Evolutionary conservation across 1,284 basidiomycete genomes (phyloP).

Genomic region (Austroboletus novae-zelandiae): DNA sequence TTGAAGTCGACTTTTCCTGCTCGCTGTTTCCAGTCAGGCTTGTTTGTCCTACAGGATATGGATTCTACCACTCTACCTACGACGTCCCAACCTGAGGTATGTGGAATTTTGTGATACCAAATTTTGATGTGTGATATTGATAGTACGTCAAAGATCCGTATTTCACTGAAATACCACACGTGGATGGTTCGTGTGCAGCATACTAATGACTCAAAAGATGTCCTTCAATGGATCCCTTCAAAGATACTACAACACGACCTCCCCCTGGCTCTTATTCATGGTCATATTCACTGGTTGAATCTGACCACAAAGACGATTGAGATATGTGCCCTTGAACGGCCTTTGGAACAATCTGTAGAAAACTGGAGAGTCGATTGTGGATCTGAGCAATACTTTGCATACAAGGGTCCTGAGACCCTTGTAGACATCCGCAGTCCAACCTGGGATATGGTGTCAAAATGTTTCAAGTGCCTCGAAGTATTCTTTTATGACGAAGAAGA

Average conservation of each 20-base stretch:
- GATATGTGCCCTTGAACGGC: slow-evolving; percentile 33
- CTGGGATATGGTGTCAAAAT: slow-evolving; percentile 30
- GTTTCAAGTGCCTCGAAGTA: slow-evolving; percentile 28
- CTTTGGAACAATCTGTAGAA: slow-evolving; percentile 23
- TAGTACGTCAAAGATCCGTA: no score
- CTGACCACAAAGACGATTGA: slow-evolving; percentile 32
- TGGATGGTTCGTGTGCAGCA: slow-evolving; percentile 33
- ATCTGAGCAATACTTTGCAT: slow-evolving; percentile 8
- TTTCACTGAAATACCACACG: neutral
- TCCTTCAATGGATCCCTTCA: slow-evolving; percentile 39
- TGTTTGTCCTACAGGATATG: neutral
- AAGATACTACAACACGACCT: slow-evolving; percentile 35
- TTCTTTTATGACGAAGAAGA: no score
- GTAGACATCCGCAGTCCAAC: slow-evolving; percentile 36
- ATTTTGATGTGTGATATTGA: neutral
- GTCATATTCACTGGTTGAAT: slow-evolving; percentile 42
- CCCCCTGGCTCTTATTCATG: slow-evolving; percentile 32
- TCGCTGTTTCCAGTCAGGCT: neutral
- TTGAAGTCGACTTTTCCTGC: neutral
- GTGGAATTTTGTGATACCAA: neutral
- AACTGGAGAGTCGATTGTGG: slow-evolving; percentile 20
- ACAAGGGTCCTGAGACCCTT: slow-evolving; percentile 17
- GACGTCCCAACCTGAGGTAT: slow-evolving; percentile 4
- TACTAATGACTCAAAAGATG: neutral
- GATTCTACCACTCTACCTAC: neutral